phyloP scores from a whole-genome alignment of 257 asterid genomes.

The Solanum chmielewskii region DNA sequence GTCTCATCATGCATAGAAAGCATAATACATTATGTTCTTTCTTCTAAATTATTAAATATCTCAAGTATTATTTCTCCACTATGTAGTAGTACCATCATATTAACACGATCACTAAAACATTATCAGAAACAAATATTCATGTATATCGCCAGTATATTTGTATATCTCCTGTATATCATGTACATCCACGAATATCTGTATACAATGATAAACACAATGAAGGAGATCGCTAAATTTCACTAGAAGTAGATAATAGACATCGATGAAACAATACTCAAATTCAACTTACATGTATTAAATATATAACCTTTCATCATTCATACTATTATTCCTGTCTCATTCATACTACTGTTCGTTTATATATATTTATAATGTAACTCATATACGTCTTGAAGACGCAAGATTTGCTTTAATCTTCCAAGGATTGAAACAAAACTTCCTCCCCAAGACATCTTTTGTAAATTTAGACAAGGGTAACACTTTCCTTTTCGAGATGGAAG shows the following conservation, averaged over 20 bases:
- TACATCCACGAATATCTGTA: no score
- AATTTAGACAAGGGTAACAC: background rate
- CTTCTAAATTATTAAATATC: background rate
- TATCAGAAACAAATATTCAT: no score
- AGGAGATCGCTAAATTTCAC: background rate
- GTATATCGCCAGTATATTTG: no score
- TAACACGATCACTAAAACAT: background rate
- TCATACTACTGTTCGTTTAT: background rate
- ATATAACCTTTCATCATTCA: background rate
- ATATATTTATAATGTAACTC: background rate
- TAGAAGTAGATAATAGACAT: background rate
- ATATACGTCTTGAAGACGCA: background rate
- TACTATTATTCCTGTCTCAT: background rate
- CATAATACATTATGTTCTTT: background rate
- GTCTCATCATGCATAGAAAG: background rate
- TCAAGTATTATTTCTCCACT: background rate
- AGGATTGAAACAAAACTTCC: constrained; percentile 8
- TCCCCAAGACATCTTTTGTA: constrained; percentile 1
- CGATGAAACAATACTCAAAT: background rate
- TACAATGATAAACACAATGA: no score
- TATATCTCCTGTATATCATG: no score
- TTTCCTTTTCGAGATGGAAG: background rate
- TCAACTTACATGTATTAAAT: background rate
- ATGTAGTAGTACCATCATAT: background rate
- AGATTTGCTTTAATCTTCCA: background rate